These are phyloP conservation scores for Kodamaea sagamina DNA, from an alignment of 805 yeast genomes.

Conservation along the genomic window DNA sequence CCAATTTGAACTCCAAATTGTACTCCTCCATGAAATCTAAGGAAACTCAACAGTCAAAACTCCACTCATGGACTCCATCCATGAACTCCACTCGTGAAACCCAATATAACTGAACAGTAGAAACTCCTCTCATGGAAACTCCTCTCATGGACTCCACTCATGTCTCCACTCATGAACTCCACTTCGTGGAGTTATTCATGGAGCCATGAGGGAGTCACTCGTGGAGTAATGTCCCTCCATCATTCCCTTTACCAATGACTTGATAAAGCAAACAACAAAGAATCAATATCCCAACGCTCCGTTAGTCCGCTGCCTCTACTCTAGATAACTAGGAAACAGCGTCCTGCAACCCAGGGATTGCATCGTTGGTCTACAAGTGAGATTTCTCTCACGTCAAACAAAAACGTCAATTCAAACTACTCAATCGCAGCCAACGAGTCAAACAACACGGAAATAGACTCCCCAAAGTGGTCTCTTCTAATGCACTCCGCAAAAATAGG, in stretches of 20 bases:
- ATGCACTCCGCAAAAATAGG: constrained; percentile 97
- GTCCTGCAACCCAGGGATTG: constrained; percentile 58
- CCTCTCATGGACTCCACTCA: too few species aligned
- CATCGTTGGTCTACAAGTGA: constrained; percentile 46
- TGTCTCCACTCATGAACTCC: too few species aligned
- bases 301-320: constrained; percentile 48
- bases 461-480: constrained; percentile 98
- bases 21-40: too few species aligned
- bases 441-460: constrained; percentile 88
- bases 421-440: constrained; percentile 73
- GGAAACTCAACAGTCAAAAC: too few species aligned
- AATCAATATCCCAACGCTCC: constrained; percentile 55
- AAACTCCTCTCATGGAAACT: too few species aligned
- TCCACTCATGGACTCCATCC: too few species aligned
- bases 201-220: too few species aligned
- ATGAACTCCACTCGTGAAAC: too few species aligned
- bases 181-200: too few species aligned
- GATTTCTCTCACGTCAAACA: background rate
- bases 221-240: constrained; percentile 2
- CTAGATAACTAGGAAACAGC: constrained; percentile 21
- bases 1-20: too few species aligned
- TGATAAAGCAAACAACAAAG: background rate
- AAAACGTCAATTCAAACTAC: constrained; percentile 17
- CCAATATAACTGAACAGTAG: too few species aligned
- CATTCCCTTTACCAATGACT: background rate